Base-by-base conservation (phyloP, 768 basidiomycete genomes). In the Pulveroboletus sp. region DNA sequence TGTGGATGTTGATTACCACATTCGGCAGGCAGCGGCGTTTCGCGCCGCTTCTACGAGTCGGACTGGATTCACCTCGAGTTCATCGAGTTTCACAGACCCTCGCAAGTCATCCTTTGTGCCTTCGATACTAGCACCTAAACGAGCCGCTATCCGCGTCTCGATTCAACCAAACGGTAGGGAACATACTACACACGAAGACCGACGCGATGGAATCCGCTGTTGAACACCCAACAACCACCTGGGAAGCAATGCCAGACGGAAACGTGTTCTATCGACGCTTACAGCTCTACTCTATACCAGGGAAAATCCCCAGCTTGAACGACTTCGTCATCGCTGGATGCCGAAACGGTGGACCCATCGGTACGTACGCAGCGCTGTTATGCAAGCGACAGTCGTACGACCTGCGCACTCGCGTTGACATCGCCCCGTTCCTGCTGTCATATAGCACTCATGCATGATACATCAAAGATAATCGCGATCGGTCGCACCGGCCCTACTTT, bases 241-340 rank as follows among this genome's bases (percentile, higher is more conserved):
- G 95, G 95, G 85, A 94, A 67, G 80, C 93, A 38, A 90, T 96
- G 84, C 80, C 85, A 66, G 82, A 88, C 61, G 88, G 87, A 24
- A 83, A 75, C 59, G 88, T 86, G 30, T 98, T 96, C 73, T 97
- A 97, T 63, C 74, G 86, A 63, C 77, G 86, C 47, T 83, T 93
- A 57, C 86, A 87, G 54, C 74, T 93, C 21, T 98, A 97, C 64
- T 81, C 86, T 1, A 81, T 91, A 48, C 75, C 82, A 11, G 92
- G 86, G 58, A 87, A 86, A 60, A 72, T 91, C 6, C 84, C 85
- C 4, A 80, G 89, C 65, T 71, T 98, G 27, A 73, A 76, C 17
- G 90, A 95, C 67, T 90, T 86, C 65, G 71, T 89, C 47, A 69
- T 92, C 33, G 84, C 88, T 24, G 89, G 86, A 18, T 93, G 90